Conservation (phyloP, 2,329 filamentous ascomycete genomes). For the Gnomoniopsis smithogilvyi region DNA sequence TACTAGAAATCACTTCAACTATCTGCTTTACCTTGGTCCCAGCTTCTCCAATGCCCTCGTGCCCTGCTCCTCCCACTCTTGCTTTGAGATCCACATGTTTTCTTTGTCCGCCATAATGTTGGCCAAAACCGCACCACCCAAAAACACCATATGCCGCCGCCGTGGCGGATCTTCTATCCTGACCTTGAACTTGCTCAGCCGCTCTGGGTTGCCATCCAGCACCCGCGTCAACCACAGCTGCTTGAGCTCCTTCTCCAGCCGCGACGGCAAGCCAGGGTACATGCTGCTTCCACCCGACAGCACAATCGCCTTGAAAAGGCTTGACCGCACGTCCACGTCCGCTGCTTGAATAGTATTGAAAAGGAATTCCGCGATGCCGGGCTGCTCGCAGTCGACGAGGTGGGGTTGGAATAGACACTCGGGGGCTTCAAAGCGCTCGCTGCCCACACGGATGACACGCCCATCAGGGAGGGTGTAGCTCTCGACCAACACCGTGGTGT, state of each 20-base stretch:
- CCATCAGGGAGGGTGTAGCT: conserved; percentile 97
- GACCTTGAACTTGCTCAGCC: conserved; percentile 98
- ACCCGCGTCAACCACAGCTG: conserved; percentile 96
- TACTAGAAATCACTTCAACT: conserved; percentile 9
- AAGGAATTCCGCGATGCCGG: conserved; percentile 92
- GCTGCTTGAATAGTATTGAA: conserved; percentile 98
- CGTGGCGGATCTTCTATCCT: conserved; percentile 96
- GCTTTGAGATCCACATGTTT: conserved; percentile 97
- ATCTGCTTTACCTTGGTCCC: conserved; percentile 66
- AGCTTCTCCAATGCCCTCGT: conserved; percentile 83
- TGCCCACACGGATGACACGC: conserved; percentile 91
- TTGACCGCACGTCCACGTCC: conserved; percentile 90
- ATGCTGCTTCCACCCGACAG: conserved; percentile 96
- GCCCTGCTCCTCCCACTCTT: conserved; percentile 96
- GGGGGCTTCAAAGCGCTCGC: conserved; percentile 95
- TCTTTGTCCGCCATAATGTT: conserved; percentile 99
- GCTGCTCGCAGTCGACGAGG: conserved; percentile 94
- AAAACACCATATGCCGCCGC: conserved; percentile 98
- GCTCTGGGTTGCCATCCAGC: conserved; percentile 85
- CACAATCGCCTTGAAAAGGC: conserved; percentile 95
- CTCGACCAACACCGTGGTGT: conserved; percentile 95
- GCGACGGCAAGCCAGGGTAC: conserved; percentile 93
- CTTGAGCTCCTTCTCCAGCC: conserved; percentile 97
- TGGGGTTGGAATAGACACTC: conserved; percentile 99
- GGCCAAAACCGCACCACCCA: conserved; percentile 91